Conservation (phyloP, 1,284 basidiomycete genomes). For the Singerocomus inundabilis region DNA sequence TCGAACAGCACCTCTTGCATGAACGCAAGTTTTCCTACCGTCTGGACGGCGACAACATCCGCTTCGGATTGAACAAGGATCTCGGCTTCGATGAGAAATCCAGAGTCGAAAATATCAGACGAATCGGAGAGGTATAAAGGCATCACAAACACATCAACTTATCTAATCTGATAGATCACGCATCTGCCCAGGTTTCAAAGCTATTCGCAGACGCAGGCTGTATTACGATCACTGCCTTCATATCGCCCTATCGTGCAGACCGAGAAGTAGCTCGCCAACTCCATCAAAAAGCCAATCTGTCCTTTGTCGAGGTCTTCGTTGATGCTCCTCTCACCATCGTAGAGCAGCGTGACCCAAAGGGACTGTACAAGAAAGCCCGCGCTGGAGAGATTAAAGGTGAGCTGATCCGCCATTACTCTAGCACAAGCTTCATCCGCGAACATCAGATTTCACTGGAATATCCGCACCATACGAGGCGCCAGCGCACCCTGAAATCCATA, state of each 20-base stretch:
- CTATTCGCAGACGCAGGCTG: constrained; percentile 89
- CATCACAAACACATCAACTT: neutral
- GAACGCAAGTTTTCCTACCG: constrained; percentile 85
- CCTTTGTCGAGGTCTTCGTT: constrained; percentile 93
- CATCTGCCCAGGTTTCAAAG: constrained; percentile 74
- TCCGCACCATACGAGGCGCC: constrained; percentile 97
- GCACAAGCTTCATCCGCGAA: constrained; percentile 11
- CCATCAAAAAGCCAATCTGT: constrained; percentile 71
- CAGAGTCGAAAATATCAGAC: constrained; percentile 95
- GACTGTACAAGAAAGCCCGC: constrained; percentile 95
- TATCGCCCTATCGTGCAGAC: constrained; percentile 95
- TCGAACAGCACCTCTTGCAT: constrained; percentile 95
- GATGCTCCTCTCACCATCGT: constrained; percentile 90
- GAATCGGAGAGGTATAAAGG: constrained; percentile 85
- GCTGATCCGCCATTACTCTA: constrained; percentile 6
- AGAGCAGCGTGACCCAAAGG: constrained; percentile 95
- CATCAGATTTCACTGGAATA: constrained; percentile 93
- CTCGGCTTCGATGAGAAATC: constrained; percentile 96
- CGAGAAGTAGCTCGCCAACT: constrained; percentile 82
- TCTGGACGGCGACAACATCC: constrained; percentile 95
- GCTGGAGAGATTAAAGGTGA: constrained; percentile 95
- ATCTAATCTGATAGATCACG: constrained; percentile 10
- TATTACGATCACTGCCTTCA: constrained; percentile 93
- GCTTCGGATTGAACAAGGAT: constrained; percentile 98
- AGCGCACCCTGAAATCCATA: constrained; percentile 84